phyloP scores from a whole-genome alignment of 805 yeast species.

The Kluyveromyces nonfermentans region DNA sequence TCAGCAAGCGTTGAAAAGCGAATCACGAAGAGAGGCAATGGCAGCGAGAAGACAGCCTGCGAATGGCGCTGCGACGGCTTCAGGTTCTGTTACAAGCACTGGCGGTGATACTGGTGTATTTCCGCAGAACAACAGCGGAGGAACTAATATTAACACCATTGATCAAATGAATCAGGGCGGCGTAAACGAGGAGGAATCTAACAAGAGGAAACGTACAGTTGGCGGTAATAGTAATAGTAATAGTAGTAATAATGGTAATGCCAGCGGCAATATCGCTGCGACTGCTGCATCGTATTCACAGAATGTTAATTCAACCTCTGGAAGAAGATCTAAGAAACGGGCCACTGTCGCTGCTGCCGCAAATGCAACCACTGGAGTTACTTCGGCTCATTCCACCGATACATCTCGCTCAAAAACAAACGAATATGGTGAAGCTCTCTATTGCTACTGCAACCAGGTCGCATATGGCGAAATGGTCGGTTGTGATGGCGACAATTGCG shows the following conservation, averaged over 20 bases:
- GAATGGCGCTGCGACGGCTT: constrained; percentile 5
- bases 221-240: no score
- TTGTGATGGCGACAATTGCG: constrained; percentile 90
- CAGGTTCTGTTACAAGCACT: constrained; percentile 5
- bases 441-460: constrained; percentile 94
- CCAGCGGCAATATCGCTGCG: background rate
- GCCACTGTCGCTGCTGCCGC: constrained; percentile 5
- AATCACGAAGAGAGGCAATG: constrained; percentile 82
- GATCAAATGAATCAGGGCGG: background rate
- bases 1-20: constrained; percentile 70
- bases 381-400: constrained; percentile 12
- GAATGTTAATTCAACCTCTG: background rate
- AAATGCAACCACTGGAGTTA: constrained; percentile 7
- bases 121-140: background rate
- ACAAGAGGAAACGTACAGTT: background rate
- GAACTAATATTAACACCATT: background rate
- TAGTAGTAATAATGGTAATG: no score
- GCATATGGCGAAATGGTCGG: constrained; percentile 99
- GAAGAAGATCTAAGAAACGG: constrained; percentile 9
- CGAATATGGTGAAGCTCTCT: constrained; percentile 61
- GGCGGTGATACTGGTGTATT: constrained; percentile 7
- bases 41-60: constrained; percentile 49
- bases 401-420: constrained; percentile 16
- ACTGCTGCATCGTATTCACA: background rate
- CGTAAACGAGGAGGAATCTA: background rate